Evolutionary conservation across 1,139 yeast genomes (phyloP).

Genomic region (Blastobotrys arbuscula): DNA sequence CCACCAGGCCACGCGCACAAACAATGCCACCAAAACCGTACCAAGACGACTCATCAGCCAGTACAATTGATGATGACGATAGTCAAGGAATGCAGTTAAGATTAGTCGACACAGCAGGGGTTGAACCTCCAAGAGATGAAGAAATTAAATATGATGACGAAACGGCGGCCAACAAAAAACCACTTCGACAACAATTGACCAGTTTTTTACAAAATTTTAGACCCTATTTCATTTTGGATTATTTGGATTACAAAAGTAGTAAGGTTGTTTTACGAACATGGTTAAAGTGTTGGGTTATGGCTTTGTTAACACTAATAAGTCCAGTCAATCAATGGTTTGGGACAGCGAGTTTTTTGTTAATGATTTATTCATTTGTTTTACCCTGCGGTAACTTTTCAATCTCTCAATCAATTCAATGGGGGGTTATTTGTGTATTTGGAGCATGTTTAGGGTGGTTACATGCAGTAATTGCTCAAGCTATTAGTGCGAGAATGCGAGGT

Average conservation of each 20-base stretch:
- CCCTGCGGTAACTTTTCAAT: constrained; percentile 29
- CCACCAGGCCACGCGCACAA: too few species aligned
- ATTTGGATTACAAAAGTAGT: constrained; percentile 26
- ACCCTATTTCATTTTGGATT: constrained; percentile 28
- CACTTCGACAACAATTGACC: background rate
- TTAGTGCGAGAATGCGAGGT: constrained; percentile 27
- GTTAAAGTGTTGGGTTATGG: constrained; percentile 25
- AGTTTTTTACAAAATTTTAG: constrained; percentile 13
- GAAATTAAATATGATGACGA: background rate
- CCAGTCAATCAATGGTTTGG: constrained; percentile 26
- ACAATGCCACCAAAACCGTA: background rate
- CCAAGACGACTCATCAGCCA: background rate
- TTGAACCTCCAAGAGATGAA: constrained; percentile 7
- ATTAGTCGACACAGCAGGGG: constrained; percentile 7
- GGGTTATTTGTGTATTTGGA: constrained; percentile 19
- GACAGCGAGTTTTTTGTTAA: constrained; percentile 25
- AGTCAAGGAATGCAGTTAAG: constrained; percentile 1
- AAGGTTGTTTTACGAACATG: constrained; percentile 27
- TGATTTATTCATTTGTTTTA: constrained; percentile 26
- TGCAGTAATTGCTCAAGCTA: constrained; percentile 25
- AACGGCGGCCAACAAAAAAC: background rate
- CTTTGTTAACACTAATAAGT: constrained; percentile 20
- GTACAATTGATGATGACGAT: background rate
- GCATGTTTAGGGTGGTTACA: constrained; percentile 22
- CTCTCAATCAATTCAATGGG: constrained; percentile 18